Evolutionary conservation across 202 grass and related monocot genomes (phyloP).

Genomic region (Musa balbisiana): DNA sequence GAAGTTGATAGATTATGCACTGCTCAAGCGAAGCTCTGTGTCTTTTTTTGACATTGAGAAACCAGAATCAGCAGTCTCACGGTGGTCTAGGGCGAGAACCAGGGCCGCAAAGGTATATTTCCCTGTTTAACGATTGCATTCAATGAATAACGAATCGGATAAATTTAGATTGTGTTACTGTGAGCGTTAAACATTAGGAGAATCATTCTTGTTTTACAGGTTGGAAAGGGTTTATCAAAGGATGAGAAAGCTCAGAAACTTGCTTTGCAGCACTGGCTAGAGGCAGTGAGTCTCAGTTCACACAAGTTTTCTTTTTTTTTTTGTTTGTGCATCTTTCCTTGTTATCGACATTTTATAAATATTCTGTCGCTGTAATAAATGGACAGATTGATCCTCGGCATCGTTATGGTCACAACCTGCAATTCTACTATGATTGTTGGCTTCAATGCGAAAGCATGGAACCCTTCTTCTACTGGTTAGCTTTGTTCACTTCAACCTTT

Average conservation of each 20-base stretch:
- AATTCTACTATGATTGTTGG: conserved; percentile 90
- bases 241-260: conserved; percentile 90
- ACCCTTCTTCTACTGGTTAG: conserved; percentile 97
- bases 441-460: conserved; percentile 82
- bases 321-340: not conserved
- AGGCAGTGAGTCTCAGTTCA: conserved; percentile 47
- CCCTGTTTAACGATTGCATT: not conserved
- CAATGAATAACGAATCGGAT: not conserved
- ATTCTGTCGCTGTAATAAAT: not conserved
- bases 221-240: conserved; percentile 86
- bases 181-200: not conserved
- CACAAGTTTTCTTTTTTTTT: not conserved
- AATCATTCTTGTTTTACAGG: conserved; percentile 31
- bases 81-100: conserved; percentile 76
- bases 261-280: conserved; percentile 92
- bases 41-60: conserved; percentile 94
- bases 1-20: conserved; percentile 81
- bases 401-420: conserved; percentile 91
- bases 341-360: not conserved
- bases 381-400: conserved; percentile 87
- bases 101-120: conserved; percentile 69
- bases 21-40: conserved; percentile 82
- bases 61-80: conserved; percentile 74
- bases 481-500: not conserved
- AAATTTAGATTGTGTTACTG: not conserved